Conservation (phyloP, 306 rosid species). For the Fragaria iinumae region DNA sequence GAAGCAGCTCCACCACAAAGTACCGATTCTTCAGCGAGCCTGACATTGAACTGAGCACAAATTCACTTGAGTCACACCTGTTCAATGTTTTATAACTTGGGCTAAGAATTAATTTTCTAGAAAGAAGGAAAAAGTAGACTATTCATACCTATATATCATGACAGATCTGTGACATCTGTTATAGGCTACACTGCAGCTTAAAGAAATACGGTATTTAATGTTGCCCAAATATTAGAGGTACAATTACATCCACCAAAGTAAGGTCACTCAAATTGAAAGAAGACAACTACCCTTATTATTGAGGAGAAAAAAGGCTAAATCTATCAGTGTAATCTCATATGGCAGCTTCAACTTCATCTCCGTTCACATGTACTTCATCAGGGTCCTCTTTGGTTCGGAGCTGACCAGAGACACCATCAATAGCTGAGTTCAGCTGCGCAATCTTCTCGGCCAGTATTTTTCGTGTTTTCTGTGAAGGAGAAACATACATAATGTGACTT, state of each 20-base stretch:
- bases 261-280: conserved; percentile 11
- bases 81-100: neutral
- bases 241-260: conserved; percentile 9
- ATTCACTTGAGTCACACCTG: neutral
- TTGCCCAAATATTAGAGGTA: conserved; percentile 10
- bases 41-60: conserved; percentile 5
- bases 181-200: neutral
- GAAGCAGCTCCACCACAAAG: conserved; percentile 5
- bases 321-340: conserved; percentile 39
- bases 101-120: neutral
- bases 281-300: conserved; percentile 28
- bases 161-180: neutral
- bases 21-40: neutral
- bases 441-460: conserved; percentile 78
- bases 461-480: conserved; percentile 68
- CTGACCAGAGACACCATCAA: conserved; percentile 90
- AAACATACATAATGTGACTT: neutral
- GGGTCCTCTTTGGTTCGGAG: conserved; percentile 56
- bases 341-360: conserved; percentile 77
- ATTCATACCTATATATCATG: neutral
- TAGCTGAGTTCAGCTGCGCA: conserved; percentile 82
- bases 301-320: conserved; percentile 17
- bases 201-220: neutral
- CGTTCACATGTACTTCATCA: conserved; percentile 61
- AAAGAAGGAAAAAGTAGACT: neutral